Base-by-base conservation (phyloP, 305 asterid genomes). In the Solanum aculeatissimum region DNA sequence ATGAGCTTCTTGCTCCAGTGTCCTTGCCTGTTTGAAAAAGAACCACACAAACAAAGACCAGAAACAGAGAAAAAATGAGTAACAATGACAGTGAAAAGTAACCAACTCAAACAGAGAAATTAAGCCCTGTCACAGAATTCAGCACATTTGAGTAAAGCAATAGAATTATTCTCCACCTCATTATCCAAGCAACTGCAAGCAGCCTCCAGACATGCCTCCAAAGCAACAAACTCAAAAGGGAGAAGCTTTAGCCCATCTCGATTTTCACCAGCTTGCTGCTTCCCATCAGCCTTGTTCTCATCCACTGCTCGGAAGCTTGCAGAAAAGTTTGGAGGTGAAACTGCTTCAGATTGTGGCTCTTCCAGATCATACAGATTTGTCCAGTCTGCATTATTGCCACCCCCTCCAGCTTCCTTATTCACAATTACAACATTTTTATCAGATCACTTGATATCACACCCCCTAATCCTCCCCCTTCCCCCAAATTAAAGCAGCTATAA, bases 141-240 rank as follows among this genome's bases (percentile, higher is more conserved):
- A 18, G 81, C 43, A 75, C 45, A 77, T 51, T 16, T 45, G 58
- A 81, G 42, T n/a, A 53, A 49, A 38, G 6, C 69, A 10, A 27
- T 80, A 7, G 49, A 69, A 87, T 53, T 29, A 21, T 63, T 82
- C 19, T 53, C 68, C 87, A 97, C 98, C 89, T 97, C 98, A 83
- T 84, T 92, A 63, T 97, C 99, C 94, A 97, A 90, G 91, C 92
- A 90, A 91, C 98, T 91, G 87, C 98, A 94, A 87, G 99, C 98
- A 84, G 98, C 97, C 90, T 97, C 98, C 23, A 97, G 97, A 87
- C 99, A 97, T 1, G 99, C 97, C 90, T 97, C 99, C 88, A 95
- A 86, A 21, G 98, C 98, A 72, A 95, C 98, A 87, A 97, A 97
- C 87, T 97, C 99, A 53, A 97, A 95, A 2, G 99, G 99, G 84